Evolutionary conservation across 2,329 filamentous ascomycete genomes (phyloP), one percentile per base, ranked within the genome.

Genomic region (Nigrospora osmanthi): DNA sequence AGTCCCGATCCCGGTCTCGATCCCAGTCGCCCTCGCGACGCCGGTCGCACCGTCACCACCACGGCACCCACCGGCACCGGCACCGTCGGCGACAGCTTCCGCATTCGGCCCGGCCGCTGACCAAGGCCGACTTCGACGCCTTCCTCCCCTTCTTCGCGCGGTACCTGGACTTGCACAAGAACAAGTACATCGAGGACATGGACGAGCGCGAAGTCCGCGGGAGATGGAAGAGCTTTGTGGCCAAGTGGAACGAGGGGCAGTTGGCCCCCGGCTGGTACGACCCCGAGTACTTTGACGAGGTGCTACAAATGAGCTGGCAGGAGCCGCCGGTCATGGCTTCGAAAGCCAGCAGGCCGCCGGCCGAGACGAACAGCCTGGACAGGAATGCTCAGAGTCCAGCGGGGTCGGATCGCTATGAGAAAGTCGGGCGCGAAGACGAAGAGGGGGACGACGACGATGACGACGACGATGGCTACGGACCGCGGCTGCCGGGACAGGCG

Each of bases 181-280:
- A 81, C 35, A 75, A 86, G 35, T 68, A 83, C 43, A 68, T 94
- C 1, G 73, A 81, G 15, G 75, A 78, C 11, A 71, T 97, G 53
- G 76, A 81, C 45, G 83, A 88, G 50, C 75, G 78, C n/a, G 90
- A 96, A 61, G 66, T 82, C 1, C 84, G 76, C 52, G 89, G 90
- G 2, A 73, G 91, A 45, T 98, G 91, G 89, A 95, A 95, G 74
- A 91, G 89, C 61, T 98, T 97, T 57, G 63, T 91, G 12, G 74
- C 78, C 4, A 91, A 89, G 72, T 98, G 93, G 91, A 98, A 98
- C 69, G 79, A 81, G 56, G 85, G 83, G 59, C 87, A 91, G 67
- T 72, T 97, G 51, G 85, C 87, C 5, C 85, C 91, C 63, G 88
- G 88, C 39, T 98, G 91, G 91, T 98, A 97, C 65, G 88, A 94